phyloP scores from a whole-genome alignment of 2,329 filamentous ascomycete genomes.

The Dothideomycetes sp. region DNA sequence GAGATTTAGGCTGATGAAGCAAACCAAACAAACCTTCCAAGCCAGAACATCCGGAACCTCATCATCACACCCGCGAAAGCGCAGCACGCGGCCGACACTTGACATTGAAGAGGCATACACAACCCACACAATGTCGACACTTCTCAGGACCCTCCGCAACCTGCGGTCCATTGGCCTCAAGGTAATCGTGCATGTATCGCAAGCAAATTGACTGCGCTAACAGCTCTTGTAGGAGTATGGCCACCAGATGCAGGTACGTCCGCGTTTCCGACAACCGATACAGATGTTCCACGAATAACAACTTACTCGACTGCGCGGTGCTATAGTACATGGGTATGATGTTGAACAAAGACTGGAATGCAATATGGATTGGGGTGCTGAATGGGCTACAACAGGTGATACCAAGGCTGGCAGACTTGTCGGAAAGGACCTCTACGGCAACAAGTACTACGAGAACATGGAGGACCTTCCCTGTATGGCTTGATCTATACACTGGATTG shows the following conservation, averaged over 20 bases:
- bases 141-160: conserved; percentile 76
- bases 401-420: conserved; percentile 87
- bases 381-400: conserved; percentile 52
- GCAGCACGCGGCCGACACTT: conserved; percentile 2
- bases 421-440: conserved; percentile 79
- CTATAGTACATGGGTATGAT: conserved; percentile 25
- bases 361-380: conserved; percentile 17
- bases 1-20: too few relatives aligned
- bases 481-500: conserved; percentile 3
- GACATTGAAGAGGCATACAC: conserved; percentile 1
- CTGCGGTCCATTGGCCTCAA: conserved; percentile 79
- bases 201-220: conserved; percentile 18
- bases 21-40: conserved; percentile 7
- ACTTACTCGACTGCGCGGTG: conserved; percentile 11
- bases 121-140: conserved; percentile 68
- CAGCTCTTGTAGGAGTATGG: conserved; percentile 61
- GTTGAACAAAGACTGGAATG: conserved; percentile 6
- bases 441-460: conserved; percentile 95
- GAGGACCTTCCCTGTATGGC: conserved; percentile 80
- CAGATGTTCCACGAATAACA: conserved; percentile 14
- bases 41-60: background rate
- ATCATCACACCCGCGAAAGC: background rate
- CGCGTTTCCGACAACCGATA: conserved; percentile 14
- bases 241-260: conserved; percentile 83
- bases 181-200: conserved; percentile 37